These are phyloP conservation scores for Ceratocystiopsis minuta DNA, from an alignment of 2,329 filamentous ascomycete genomes.

Conservation along the genomic window DNA sequence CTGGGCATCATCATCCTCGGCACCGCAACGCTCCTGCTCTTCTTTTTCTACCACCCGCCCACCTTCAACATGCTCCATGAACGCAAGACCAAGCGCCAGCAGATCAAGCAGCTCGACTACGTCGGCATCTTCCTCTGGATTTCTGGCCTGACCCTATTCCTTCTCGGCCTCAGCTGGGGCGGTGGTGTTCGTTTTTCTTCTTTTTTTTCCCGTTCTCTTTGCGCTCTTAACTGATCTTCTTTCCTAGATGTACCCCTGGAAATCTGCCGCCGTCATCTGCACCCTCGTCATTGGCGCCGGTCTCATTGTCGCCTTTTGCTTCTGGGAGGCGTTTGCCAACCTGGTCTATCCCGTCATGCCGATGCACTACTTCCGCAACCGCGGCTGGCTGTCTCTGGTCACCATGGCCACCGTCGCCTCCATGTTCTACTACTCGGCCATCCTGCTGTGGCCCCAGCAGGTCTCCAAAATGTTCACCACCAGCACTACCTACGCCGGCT, in stretches of 20 bases:
- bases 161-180: conserved; percentile 27
- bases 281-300: conserved; percentile 19
- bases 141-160: conserved; percentile 24
- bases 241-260: conserved; percentile 20
- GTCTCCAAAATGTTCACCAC: conserved; percentile 18
- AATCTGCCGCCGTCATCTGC: conserved; percentile 20
- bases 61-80: conserved; percentile 22
- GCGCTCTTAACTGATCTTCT: background rate
- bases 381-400: background rate
- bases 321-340: conserved; percentile 19
- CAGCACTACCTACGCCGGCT: conserved; percentile 18
- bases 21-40: conserved; percentile 17
- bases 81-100: conserved; percentile 17
- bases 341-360: conserved; percentile 9
- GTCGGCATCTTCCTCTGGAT: conserved; percentile 26
- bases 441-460: conserved; percentile 14
- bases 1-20: conserved; percentile 21
- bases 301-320: conserved; percentile 18
- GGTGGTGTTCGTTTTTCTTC: conserved; percentile 11
- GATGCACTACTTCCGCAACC: conserved; percentile 1
- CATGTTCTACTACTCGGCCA: conserved; percentile 1
- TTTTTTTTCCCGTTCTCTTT: background rate
- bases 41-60: conserved; percentile 23
- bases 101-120: conserved; percentile 22
- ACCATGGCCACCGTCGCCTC: background rate